Evolutionary conservation across 129 eudicot genomes (phyloP).

Genomic region (Flaveria robusta): DNA sequence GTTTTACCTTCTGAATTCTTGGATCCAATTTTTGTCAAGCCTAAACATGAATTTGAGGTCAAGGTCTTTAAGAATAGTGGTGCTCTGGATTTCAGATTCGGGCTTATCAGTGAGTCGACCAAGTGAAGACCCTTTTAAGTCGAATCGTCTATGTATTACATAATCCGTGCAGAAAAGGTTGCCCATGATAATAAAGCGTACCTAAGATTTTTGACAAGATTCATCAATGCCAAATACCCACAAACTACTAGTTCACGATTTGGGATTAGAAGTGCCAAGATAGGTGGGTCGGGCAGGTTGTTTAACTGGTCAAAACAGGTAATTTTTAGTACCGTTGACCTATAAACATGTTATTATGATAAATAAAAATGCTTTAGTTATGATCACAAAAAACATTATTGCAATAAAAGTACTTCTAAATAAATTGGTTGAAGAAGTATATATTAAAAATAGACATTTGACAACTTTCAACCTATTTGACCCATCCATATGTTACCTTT

Average conservation of each 20-base stretch:
- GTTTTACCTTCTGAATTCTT: conserved; percentile 73
- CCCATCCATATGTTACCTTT: not conserved
- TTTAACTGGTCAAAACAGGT: not conserved
- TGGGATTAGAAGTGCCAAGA: conserved; percentile 17
- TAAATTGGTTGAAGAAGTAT: not conserved
- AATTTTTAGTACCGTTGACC: not conserved
- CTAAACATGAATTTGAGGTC: conserved; percentile 91
- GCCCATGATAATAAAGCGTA: conserved; percentile 95
- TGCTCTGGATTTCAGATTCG: conserved; percentile 82
- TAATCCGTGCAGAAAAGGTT: conserved; percentile 77
- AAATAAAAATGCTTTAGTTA: not conserved
- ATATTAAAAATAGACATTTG: not conserved
- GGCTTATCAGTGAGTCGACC: conserved; percentile 94
- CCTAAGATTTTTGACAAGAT: conserved; percentile 46
- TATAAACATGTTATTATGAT: not conserved
- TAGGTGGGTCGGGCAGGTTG: not conserved
- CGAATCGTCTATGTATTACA: conserved; percentile 76
- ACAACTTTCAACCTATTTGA: not conserved
- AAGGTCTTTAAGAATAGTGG: conserved; percentile 90
- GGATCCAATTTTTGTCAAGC: conserved; percentile 77
- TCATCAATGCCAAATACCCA: conserved; percentile 14
- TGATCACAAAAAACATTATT: not conserved
- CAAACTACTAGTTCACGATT: not conserved
- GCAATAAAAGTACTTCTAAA: not conserved
- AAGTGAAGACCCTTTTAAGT: conserved; percentile 95